A percentile compares a stretch with the other conserved stretches of the same genome.
phyloP scores from a whole-genome alignment of 768 basidiomycete genomes.

The Psilocybe sp. region DNA sequence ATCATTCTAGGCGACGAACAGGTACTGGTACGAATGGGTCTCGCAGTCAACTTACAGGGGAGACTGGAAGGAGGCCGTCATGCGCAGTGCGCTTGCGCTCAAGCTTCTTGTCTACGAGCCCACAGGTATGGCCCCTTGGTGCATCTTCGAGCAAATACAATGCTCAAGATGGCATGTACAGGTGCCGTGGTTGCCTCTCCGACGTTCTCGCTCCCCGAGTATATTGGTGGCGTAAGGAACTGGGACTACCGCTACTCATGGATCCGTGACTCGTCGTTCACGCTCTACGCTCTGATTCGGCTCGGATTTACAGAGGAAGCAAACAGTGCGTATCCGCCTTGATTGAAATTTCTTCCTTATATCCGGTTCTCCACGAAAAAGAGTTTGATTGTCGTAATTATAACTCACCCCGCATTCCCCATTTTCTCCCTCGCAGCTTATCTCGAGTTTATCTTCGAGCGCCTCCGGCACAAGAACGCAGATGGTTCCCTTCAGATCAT shows the following conservation, averaged over 20 bases:
- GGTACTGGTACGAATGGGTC: conserved; percentile 90
- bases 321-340: conserved; percentile 49
- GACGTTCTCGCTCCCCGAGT: conserved; percentile 92
- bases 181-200: conserved; percentile 94
- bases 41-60: conserved; percentile 86
- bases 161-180: conserved; percentile 11
- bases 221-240: conserved; percentile 85
- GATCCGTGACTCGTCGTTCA: conserved; percentile 97
- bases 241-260: conserved; percentile 85
- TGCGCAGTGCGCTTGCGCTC: conserved; percentile 88
- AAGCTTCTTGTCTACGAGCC: conserved; percentile 94
- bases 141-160: background rate
- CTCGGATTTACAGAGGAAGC: conserved; percentile 94
- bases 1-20: conserved; percentile 53
- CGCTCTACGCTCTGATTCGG: conserved; percentile 89
- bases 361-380: no score
- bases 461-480: conserved; percentile 77
- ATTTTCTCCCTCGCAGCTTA: conserved; percentile 48
- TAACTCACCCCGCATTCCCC: background rate
- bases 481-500: conserved; percentile 95
- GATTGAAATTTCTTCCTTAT: background rate
- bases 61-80: conserved; percentile 93
- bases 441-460: conserved; percentile 88
- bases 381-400: background rate
- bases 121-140: conserved; percentile 47